Conservation (phyloP, 331 rosid species). For the Quercus phellos region DNA sequence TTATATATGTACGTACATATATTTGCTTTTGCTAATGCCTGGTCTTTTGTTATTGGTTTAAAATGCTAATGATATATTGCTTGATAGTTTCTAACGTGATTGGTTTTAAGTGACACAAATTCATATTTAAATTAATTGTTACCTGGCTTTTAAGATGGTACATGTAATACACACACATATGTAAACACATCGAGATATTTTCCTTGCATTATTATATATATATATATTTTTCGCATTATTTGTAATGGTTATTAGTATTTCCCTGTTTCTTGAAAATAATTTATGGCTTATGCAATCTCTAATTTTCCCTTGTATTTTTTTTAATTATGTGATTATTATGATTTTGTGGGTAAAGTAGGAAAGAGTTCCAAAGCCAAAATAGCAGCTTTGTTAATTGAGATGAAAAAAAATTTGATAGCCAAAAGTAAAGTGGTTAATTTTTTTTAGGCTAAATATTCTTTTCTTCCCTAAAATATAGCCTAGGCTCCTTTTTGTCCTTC, state of each 20-base stretch:
- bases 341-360: not conserved
- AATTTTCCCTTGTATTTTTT: not conserved
- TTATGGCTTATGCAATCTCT: not conserved
- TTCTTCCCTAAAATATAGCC: too few relatives aligned
- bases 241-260: not conserved
- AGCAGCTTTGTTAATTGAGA: not conserved
- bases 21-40: not conserved
- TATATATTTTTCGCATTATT: not conserved
- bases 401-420: not conserved
- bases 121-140: too few relatives aligned
- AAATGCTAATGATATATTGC: too few relatives aligned
- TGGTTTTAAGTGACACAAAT: too few relatives aligned
- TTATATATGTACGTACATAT: not conserved
- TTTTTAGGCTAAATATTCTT: too few relatives aligned
- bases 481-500: too few relatives aligned
- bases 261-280: not conserved
- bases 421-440: not conserved
- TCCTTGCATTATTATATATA: too few relatives aligned
- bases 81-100: too few relatives aligned
- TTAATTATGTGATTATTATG: not conserved
- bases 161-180: too few relatives aligned
- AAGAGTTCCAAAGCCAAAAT: not conserved
- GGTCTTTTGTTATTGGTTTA: not conserved
- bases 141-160: too few relatives aligned
- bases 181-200: too few relatives aligned